A percentile compares a stretch with the other conserved stretches of the same genome.
Conservation (phyloP, 2,329 filamentous ascomycete species). For the Xylaria sp. region DNA sequence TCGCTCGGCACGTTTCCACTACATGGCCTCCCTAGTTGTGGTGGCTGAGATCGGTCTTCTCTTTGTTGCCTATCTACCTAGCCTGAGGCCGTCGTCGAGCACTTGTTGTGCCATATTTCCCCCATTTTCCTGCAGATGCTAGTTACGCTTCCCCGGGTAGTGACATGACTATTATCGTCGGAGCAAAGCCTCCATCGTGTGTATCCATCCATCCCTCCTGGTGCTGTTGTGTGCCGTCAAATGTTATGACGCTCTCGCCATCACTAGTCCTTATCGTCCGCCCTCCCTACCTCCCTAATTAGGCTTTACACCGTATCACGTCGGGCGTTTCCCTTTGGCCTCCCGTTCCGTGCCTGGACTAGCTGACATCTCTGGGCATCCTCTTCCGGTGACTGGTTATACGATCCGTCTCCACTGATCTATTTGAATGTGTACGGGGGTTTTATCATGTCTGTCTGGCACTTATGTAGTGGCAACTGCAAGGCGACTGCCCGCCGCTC, state of each 20-base stretch:
- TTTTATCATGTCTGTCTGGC: constrained; percentile 30
- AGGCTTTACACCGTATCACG: neutral
- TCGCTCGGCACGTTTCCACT: too few relatives aligned
- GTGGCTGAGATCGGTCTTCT: neutral
- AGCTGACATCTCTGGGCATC: neutral
- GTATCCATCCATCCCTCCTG: neutral
- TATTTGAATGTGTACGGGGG: constrained; percentile 30
- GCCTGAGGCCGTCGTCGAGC: neutral
- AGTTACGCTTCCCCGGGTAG: too few relatives aligned
- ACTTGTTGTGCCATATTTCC: neutral
- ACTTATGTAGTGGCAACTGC: constrained; percentile 17
- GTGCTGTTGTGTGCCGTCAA: neutral
- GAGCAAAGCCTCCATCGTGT: constrained; percentile 17
- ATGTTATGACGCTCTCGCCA: constrained; percentile 11
- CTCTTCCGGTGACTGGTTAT: neutral
- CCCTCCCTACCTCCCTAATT: neutral
- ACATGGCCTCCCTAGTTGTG: too few relatives aligned
- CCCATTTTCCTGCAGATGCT: neutral
- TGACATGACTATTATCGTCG: neutral
- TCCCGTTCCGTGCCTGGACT: neutral
- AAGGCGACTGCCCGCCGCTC: neutral
- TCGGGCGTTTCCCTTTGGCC: neutral
- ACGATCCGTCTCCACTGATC: neutral
- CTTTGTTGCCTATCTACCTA: neutral
- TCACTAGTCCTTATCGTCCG: neutral